Conservation (phyloP, 1,284 basidiomycete species). For the Meripilus lineatus region DNA sequence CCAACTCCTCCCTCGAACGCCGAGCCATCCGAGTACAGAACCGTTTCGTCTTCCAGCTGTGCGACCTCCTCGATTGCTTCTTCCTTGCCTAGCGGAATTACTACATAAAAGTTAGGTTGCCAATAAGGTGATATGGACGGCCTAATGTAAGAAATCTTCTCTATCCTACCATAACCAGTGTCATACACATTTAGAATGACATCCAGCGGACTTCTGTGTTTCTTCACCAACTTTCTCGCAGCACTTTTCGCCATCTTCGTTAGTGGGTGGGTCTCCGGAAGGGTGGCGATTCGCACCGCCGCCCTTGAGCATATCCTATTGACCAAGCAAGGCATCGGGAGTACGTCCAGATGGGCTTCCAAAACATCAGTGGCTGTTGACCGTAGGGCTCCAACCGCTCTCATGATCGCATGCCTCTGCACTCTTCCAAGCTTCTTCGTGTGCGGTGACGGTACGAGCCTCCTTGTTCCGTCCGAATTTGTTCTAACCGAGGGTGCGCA, state of each 20-base stretch:
- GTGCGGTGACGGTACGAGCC: background rate
- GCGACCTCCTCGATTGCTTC: conserved; percentile 10
- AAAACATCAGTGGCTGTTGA: conserved; percentile 22
- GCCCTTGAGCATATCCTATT: conserved; percentile 13
- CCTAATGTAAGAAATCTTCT: conserved; percentile 15
- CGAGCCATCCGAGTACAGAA: conserved; percentile 18
- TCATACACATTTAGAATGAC: conserved; percentile 21
- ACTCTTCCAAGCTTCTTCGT: conserved; percentile 8
- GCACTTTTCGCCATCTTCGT: conserved; percentile 9
- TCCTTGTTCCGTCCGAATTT: background rate
- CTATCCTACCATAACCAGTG: conserved; percentile 10
- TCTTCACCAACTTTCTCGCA: conserved; percentile 7
- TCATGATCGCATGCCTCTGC: conserved; percentile 17
- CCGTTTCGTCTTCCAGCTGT: background rate
- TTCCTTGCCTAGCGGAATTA: conserved; percentile 7
- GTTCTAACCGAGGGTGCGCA: background rate
- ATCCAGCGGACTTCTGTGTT: conserved; percentile 14
- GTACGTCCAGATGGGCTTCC: conserved; percentile 18
- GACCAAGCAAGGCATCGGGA: conserved; percentile 18
- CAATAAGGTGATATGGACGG: conserved; percentile 5
- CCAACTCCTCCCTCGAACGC: conserved; percentile 4
- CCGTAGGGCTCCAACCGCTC: conserved; percentile 20
- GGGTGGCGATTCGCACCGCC: conserved; percentile 18
- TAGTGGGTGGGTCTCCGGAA: conserved; percentile 29
- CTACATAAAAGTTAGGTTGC: conserved; percentile 11